A percentile compares a stretch with the other conserved stretches of the same genome.
Conservation (phyloP, 1,284 basidiomycete genomes). For the Cerrena zonata region DNA sequence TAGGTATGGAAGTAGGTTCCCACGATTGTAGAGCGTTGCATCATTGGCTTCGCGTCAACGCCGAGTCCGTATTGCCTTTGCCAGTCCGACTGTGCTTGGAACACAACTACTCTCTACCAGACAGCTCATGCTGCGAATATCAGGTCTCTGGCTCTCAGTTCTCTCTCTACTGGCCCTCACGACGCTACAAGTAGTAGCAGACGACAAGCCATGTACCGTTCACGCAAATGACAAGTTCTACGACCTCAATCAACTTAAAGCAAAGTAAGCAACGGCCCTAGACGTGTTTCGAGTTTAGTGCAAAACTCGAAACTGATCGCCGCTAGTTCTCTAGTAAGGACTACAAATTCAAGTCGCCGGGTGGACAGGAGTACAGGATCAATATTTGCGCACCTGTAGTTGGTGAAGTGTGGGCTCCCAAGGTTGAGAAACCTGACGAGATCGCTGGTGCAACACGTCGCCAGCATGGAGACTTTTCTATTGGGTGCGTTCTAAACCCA, state of each 20-base stretch:
- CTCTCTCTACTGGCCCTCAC: slow-evolving; percentile 10
- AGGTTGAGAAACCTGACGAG: slow-evolving; percentile 45
- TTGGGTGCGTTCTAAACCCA: slow-evolving; percentile 49
- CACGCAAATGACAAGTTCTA: slow-evolving; percentile 47
- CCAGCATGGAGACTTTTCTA: slow-evolving; percentile 61
- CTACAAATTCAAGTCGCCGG: slow-evolving; percentile 46
- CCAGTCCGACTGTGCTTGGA: no score
- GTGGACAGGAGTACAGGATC: slow-evolving; percentile 44
- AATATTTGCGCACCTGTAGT: slow-evolving; percentile 59
- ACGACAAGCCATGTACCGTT: slow-evolving; percentile 35
- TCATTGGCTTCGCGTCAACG: slow-evolving; percentile 1
- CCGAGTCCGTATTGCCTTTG: neutral
- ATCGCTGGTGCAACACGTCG: slow-evolving; percentile 60
- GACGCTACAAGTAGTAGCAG: slow-evolving; percentile 13
- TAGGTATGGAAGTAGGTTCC: slow-evolving; percentile 16
- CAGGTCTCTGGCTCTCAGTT: slow-evolving; percentile 6
- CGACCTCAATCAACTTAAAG: slow-evolving; percentile 54
- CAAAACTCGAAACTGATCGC: slow-evolving; percentile 20
- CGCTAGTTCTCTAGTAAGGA: slow-evolving; percentile 46
- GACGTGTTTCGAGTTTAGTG: no score
- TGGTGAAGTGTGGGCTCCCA: slow-evolving; percentile 52
- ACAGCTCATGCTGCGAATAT: slow-evolving; percentile 8
- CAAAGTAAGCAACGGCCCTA: slow-evolving; percentile 45
- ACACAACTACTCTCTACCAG: neutral
- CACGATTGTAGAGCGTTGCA: slow-evolving; percentile 17